Percentiles rank a stretch among this genome's conserved stretches.
These are phyloP conservation scores for Suhomyces kilbournensis DNA, from an alignment of 805 yeast genomes.

Conservation along the genomic window DNA sequence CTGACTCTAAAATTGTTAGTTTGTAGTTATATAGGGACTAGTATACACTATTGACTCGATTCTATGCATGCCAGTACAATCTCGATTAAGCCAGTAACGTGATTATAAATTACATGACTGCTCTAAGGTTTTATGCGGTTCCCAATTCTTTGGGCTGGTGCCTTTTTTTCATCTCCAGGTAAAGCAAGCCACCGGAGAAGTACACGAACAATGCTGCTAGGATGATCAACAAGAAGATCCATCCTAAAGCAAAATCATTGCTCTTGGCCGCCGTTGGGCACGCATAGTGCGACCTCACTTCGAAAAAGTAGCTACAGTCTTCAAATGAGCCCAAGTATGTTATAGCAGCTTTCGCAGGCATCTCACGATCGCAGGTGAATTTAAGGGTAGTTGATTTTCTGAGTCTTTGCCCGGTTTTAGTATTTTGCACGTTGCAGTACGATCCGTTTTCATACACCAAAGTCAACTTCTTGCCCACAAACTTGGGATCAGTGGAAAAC, in stretches of 20 bases:
- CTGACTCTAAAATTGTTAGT: not conserved
- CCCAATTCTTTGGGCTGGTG: not conserved
- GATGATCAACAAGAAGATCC: constrained; percentile 57
- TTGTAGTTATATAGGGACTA: not conserved
- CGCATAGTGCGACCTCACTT: constrained; percentile 79
- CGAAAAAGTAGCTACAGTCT: constrained; percentile 82
- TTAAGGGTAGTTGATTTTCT: constrained; percentile 64
- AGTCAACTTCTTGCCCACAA: constrained; percentile 69
- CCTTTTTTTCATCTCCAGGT: constrained; percentile 13
- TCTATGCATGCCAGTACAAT: not conserved
- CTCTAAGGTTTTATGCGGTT: not conserved
- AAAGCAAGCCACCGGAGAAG: constrained; percentile 38
- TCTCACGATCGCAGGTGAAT: constrained; percentile 77
- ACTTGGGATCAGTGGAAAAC: constrained; percentile 55
- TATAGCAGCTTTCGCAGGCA: constrained; percentile 59
- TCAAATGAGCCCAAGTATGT: constrained; percentile 68
- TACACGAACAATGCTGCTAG: constrained; percentile 37
- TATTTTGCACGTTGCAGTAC: constrained; percentile 44
- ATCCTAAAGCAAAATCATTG: constrained; percentile 61
- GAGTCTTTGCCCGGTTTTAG: constrained; percentile 42
- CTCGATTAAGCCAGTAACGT: not conserved
- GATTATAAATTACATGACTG: not conserved
- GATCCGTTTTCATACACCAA: constrained; percentile 71
- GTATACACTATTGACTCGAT: not conserved
- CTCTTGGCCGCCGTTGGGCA: constrained; percentile 76